Base-by-base conservation (phyloP, 768 basidiomycete genomes). In the Leucocoprinus sp. region DNA sequence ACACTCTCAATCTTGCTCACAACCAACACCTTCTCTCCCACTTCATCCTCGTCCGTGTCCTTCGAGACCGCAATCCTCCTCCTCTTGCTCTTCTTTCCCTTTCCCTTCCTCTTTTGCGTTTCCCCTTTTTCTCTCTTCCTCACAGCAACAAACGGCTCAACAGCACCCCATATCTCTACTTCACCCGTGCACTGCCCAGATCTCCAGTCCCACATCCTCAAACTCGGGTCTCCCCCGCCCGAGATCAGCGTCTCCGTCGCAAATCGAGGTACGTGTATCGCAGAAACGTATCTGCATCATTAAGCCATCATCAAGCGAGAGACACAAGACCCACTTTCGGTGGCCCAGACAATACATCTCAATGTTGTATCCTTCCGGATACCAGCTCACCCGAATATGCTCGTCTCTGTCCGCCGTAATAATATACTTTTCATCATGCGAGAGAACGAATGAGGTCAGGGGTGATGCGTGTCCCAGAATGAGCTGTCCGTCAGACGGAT, bases 341-440 rank as follows among this genome's bases (percentile, higher is more conserved):
- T 93, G 87, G 14, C 93, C 91, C 21, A 93, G 72, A 51, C 93
- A 86, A 60, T 80, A 97, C 51, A 74, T 78, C 60, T 97, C 91
- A 50, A 97, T 86, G 35, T 75, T 75, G 53, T 83, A 86, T 14
- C 92, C 88, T 43, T 84, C 70, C 0, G 96, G 96, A 57, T 75
- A 98, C 77, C 87, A 78, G 56, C 88, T 93, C 12, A 95, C 75
- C 43, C 96, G 74, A 41, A 99, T 84, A 58, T 98, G 96, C 59
- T 98, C 96, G 57, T 99, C 96, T 36, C 96, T 68, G 58, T 98
- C 96, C 0, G 90, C 84, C 0, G 92, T 91, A 52, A 97, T 74
- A 55, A 99, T 82, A 57, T 73, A 82, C 42, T 71, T 72, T 54
- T 82, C 79, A 56, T 88, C 82, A 0, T 62, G 59, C 0, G 81